Conservation (phyloP, 768 basidiomycete species). For the Gautieria morchelliformis region DNA sequence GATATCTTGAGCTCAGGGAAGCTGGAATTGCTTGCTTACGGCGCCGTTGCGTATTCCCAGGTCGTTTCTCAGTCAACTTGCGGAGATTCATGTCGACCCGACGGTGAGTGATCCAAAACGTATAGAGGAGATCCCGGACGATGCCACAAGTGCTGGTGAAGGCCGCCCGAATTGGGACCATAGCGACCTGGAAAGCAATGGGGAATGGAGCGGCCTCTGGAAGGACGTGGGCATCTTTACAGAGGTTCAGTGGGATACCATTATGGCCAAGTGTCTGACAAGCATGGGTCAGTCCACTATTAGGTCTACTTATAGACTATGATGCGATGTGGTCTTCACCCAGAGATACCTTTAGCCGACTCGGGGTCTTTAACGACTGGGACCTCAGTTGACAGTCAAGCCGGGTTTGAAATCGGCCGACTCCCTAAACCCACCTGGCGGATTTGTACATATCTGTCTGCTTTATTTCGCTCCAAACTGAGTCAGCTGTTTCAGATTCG, state of each 20-base stretch:
- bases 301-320: constrained; percentile 18
- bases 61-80: constrained; percentile 66
- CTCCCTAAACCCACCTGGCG: constrained; percentile 67
- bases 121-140: constrained; percentile 58
- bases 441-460: constrained; percentile 40
- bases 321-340: not conserved
- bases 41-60: not conserved
- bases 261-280: constrained; percentile 84
- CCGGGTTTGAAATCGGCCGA: constrained; percentile 63
- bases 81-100: constrained; percentile 76
- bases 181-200: constrained; percentile 29
- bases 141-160: constrained; percentile 55
- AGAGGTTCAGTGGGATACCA: constrained; percentile 71
- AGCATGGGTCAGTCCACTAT: constrained; percentile 49
- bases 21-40: not conserved
- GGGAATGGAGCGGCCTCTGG: constrained; percentile 42
- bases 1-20: not conserved
- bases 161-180: constrained; percentile 45
- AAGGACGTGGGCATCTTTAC: constrained; percentile 72
- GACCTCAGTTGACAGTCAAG: constrained; percentile 62
- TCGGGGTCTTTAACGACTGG: constrained; percentile 68
- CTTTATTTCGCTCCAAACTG: not conserved
- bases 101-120: constrained; percentile 63
- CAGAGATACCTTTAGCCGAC: constrained; percentile 67
- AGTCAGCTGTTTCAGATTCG: constrained; percentile 39